Evolutionary conservation across 2,329 filamentous ascomycete genomes (phyloP).

Genomic region (Amesomyces nigricolor): DNA sequence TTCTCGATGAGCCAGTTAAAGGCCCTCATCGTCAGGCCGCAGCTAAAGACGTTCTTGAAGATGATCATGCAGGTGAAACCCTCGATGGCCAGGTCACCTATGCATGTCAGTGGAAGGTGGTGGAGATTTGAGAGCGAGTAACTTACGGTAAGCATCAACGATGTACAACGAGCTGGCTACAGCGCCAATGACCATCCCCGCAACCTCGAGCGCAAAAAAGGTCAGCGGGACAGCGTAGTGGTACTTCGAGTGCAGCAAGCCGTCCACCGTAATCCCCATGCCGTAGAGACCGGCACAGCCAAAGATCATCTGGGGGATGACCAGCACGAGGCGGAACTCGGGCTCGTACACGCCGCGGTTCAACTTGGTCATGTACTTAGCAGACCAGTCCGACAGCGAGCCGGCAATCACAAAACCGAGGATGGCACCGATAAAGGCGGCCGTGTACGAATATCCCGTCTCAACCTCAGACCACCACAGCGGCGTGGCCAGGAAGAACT

Average conservation of each 20-base stretch:
- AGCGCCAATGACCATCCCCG: constrained; percentile 87
- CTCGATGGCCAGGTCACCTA: constrained; percentile 75
- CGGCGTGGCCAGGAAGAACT: constrained; percentile 74
- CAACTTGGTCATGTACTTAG: constrained; percentile 60
- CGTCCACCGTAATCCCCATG: constrained; percentile 67
- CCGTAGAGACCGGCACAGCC: constrained; percentile 76
- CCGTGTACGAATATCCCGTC: constrained; percentile 82
- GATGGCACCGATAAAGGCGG: constrained; percentile 78
- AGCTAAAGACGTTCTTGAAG: constrained; percentile 94
- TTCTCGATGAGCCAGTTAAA: constrained; percentile 73
- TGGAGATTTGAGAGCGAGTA: not conserved
- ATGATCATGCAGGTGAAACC: constrained; percentile 84
- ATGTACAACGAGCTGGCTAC: constrained; percentile 83
- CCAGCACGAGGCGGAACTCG: constrained; percentile 79
- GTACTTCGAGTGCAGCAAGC: constrained; percentile 51
- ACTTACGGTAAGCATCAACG: constrained; percentile 82
- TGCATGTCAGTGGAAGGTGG: constrained; percentile 10
- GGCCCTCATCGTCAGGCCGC: constrained; percentile 74
- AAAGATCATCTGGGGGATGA: constrained; percentile 74
- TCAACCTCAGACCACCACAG: constrained; percentile 76
- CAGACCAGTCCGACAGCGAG: constrained; percentile 65
- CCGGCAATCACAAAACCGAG: constrained; percentile 73
- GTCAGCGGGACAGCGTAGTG: constrained; percentile 69
- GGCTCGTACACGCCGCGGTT: constrained; percentile 86
- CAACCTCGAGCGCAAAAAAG: constrained; percentile 79